Evolutionary conservation across 495 filamentous ascomycete genomes (phyloP).

Genomic region (Articulospora tetracladia): DNA sequence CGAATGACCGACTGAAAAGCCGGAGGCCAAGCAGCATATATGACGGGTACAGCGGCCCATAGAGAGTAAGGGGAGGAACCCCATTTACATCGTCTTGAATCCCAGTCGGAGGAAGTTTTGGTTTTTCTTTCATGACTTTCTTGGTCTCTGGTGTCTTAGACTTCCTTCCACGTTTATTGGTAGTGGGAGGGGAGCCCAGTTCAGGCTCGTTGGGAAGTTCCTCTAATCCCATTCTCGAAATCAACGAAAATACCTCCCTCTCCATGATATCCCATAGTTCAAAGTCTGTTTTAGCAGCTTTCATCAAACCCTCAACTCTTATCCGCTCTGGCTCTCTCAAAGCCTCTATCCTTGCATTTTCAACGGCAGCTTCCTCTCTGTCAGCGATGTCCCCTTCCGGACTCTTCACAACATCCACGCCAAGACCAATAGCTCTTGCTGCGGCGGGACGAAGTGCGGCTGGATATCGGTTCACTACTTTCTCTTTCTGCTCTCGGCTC

Average conservation of each 20-base stretch:
- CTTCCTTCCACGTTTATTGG: constrained; percentile 9
- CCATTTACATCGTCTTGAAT: not conserved
- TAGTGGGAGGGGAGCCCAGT: not conserved
- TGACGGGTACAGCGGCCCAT: constrained; percentile 64
- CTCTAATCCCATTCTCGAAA: constrained; percentile 37
- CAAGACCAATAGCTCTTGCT: constrained; percentile 23
- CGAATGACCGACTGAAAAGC: constrained; percentile 58
- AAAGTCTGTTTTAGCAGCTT: constrained; percentile 52
- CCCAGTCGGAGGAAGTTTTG: not conserved
- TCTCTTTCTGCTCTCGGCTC: not conserved
- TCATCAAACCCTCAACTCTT: constrained; percentile 46
- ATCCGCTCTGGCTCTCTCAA: constrained; percentile 34
- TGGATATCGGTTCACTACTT: constrained; percentile 18
- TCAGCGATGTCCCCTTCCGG: not conserved
- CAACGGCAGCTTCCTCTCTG: constrained; percentile 1
- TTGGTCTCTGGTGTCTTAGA: constrained; percentile 19
- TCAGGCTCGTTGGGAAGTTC: not conserved
- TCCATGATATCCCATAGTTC: constrained; percentile 71
- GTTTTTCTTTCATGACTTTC: constrained; percentile 4
- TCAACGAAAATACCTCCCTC: constrained; percentile 62
- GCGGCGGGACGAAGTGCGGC: constrained; percentile 15
- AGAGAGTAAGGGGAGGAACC: constrained; percentile 30
- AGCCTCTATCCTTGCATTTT: constrained; percentile 28
- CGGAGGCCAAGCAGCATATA: constrained; percentile 61
- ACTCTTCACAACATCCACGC: not conserved